Evolutionary conservation across 2,329 filamentous ascomycete species (phyloP).

Genomic region (Fusarium camptoceras): DNA sequence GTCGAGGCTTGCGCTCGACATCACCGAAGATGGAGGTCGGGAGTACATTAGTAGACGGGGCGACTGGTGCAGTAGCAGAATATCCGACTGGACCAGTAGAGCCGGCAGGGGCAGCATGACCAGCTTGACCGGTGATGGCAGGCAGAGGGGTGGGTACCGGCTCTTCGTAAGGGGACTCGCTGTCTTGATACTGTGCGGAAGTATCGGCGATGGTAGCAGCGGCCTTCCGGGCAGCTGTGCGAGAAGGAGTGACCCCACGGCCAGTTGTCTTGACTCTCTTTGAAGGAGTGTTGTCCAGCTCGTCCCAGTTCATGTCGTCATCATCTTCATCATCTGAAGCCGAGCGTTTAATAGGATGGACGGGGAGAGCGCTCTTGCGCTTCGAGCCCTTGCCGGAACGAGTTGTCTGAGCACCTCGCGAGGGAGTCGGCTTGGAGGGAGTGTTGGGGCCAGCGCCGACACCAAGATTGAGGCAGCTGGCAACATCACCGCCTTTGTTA

Average conservation of each 20-base stretch:
- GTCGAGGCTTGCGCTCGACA: slow-evolving; percentile 34
- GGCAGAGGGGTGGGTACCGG: slow-evolving; percentile 21
- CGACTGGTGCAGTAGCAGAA: not conserved
- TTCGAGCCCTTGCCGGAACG: slow-evolving; percentile 48
- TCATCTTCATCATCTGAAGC: slow-evolving; percentile 47
- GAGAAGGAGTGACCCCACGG: slow-evolving; percentile 46
- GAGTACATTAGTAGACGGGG: slow-evolving; percentile 3
- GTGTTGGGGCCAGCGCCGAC: slow-evolving; percentile 46
- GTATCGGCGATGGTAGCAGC: slow-evolving; percentile 51
- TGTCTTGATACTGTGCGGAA: slow-evolving; percentile 45
- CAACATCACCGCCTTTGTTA: slow-evolving; percentile 60
- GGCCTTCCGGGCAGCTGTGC: slow-evolving; percentile 50
- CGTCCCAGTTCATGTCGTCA: slow-evolving; percentile 48
- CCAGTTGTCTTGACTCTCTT: slow-evolving; percentile 50
- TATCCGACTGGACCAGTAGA: not conserved
- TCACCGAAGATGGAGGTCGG: slow-evolving; percentile 40
- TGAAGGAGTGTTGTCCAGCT: slow-evolving; percentile 53
- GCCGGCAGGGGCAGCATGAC: not conserved
- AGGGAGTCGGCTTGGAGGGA: slow-evolving; percentile 46
- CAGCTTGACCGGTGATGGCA: not conserved
- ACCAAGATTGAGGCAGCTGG: slow-evolving; percentile 52
- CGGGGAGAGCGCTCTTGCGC: slow-evolving; percentile 33
- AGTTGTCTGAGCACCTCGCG: slow-evolving; percentile 36
- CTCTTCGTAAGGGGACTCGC: slow-evolving; percentile 46
- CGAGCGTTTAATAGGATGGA: slow-evolving; percentile 45